Evolutionary conservation across 495 filamentous ascomycete species (phyloP).

Genomic region (Hamigera avellanea): DNA sequence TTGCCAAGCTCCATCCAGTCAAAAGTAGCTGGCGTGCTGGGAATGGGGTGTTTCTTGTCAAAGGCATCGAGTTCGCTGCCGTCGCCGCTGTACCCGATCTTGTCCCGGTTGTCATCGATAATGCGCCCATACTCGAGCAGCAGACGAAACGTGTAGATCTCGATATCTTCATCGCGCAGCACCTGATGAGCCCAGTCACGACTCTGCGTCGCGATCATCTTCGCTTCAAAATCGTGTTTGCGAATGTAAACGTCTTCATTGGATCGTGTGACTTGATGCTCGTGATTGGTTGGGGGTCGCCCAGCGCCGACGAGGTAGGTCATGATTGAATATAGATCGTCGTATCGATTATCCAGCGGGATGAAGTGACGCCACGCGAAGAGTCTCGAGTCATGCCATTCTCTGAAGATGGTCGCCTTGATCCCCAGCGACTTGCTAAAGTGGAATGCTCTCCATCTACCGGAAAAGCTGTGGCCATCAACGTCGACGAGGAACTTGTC

Average conservation of each 20-base stretch:
- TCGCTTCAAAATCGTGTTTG: slow-evolving; percentile 46
- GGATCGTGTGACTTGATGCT: too few relatives aligned
- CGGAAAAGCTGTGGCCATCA: slow-evolving; percentile 63
- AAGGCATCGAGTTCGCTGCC: too few relatives aligned
- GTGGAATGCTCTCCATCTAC: slow-evolving; percentile 58
- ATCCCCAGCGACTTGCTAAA: slow-evolving; percentile 51
- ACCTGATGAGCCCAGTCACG: slow-evolving; percentile 58
- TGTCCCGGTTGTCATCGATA: slow-evolving; percentile 52
- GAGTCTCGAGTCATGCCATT: slow-evolving; percentile 64
- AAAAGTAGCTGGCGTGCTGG: too few relatives aligned
- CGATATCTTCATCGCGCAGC: slow-evolving; percentile 60
- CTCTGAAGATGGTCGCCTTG: slow-evolving; percentile 63
- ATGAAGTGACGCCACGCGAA: slow-evolving; percentile 66
- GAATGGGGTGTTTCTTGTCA: too few relatives aligned
- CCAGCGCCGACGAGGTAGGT: slow-evolving; percentile 60
- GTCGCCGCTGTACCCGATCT: slow-evolving; percentile 52
- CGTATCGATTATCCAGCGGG: slow-evolving; percentile 75
- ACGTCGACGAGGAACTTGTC: slow-evolving; percentile 55
- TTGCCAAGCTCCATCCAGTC: too few relatives aligned
- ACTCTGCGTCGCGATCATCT: slow-evolving; percentile 49
- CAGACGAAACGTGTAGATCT: slow-evolving; percentile 56
- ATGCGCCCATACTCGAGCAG: slow-evolving; percentile 63
- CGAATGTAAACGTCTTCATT: too few relatives aligned
- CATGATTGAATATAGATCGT: slow-evolving; percentile 66
- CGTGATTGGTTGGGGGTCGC: slow-evolving; percentile 5